Evolutionary conservation across 2,329 filamentous ascomycete species (phyloP), one percentile per base, ranked within the genome.

Genomic region (Penicillium sclerotigenum): DNA sequence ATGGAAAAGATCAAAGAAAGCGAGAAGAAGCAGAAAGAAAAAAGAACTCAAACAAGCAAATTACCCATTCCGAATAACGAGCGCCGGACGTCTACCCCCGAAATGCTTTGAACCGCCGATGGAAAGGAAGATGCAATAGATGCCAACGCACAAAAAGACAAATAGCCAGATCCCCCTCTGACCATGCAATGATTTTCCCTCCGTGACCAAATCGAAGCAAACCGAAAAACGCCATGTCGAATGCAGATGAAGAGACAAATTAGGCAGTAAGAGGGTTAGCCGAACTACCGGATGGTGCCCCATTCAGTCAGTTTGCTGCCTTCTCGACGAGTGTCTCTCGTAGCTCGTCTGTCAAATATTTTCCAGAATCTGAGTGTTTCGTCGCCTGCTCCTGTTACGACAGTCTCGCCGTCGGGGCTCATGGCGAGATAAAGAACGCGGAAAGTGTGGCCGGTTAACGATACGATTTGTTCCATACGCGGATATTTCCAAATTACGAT

Each of bases 401-500:
- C 90, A 3, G 91, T 89, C 65, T 92, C 86, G 18, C 94, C 94
- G 69, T 97, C 93, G 1, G 94, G 94, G 69, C 92, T 97, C 91
- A 97, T 97, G 31, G 92, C 92, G 50, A 99, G 81, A 72, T 97
- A 99, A 3, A 99, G 81, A 13, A 99, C 94, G 68, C 94, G 88
- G 75, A 95, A 97, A 1, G 94, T 99, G 73, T 99, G 94, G 0
- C 94, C 94, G 0, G 94, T 99, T 43, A 99, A 80, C 64, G 90
- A 96, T 38, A 91, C 93, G 9, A 99, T 91, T 72, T 97, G 94
- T 47, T 91, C 91, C 94, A 99, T 97, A 64, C 88, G 92, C 1
- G 94, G 94, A 70, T 99, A 99, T 71, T 99, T 99, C 94, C 94
- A 99, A 53, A 99, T 91, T 36, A 97, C 93, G 66, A 99, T 97